These are phyloP conservation scores for Fomitopsis schrenkii DNA, from an alignment of 1,284 basidiomycete genomes.

Conservation along the genomic window DNA sequence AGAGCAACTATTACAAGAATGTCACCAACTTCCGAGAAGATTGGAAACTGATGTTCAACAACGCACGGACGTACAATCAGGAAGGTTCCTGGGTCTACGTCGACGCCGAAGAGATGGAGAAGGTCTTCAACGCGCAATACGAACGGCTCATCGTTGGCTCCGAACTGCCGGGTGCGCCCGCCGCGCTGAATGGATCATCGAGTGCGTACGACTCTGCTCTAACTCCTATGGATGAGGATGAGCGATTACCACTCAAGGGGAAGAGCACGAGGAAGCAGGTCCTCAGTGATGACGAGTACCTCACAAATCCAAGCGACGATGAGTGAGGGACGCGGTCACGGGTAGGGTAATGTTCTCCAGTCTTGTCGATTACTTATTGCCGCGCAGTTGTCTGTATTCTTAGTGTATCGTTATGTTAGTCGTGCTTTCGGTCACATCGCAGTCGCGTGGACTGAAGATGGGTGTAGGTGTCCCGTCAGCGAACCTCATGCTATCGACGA, in stretches of 20 bases:
- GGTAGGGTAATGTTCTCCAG: background rate
- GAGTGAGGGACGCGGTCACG: constrained; percentile 21
- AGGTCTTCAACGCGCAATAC: constrained; percentile 70
- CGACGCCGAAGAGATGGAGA: constrained; percentile 91
- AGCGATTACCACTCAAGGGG: constrained; percentile 50
- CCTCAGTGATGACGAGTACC: constrained; percentile 69
- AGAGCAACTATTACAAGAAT: constrained; percentile 71
- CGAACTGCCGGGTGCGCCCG: constrained; percentile 69
- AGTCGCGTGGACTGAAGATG: no score
- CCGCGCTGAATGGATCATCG: constrained; percentile 22
- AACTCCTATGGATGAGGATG: constrained; percentile 76
- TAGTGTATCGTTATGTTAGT: background rate
- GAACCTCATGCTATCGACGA: no score
- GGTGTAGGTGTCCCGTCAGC: no score
- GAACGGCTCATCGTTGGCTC: constrained; percentile 55
- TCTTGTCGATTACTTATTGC: background rate
- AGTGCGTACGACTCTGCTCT: constrained; percentile 63
- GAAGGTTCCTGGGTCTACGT: constrained; percentile 91
- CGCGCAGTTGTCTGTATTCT: background rate
- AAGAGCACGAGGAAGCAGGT: constrained; percentile 62
- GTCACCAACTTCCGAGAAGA: constrained; percentile 76
- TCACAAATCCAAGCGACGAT: constrained; percentile 32
- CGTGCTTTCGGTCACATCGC: background rate
- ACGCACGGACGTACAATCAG: constrained; percentile 88
- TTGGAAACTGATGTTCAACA: constrained; percentile 88